These are phyloP conservation scores for Pichia terricola DNA, from an alignment of 1,139 yeast genomes.

Conservation along the genomic window DNA sequence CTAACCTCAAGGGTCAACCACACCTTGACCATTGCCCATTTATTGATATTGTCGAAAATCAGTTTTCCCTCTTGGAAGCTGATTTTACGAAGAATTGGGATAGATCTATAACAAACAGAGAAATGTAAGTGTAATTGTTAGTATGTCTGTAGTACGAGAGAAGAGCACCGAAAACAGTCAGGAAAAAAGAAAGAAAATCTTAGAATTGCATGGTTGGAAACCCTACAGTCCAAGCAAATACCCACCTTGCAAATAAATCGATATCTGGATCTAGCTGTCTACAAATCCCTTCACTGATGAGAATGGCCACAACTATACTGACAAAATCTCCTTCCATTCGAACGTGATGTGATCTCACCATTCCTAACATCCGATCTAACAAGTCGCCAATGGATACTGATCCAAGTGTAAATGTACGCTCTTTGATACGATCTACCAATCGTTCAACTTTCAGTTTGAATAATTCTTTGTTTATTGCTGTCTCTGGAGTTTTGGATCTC, in stretches of 20 bases:
- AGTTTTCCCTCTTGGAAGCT: conserved; percentile 64
- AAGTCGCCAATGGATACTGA: conserved; percentile 88
- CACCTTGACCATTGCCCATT: conserved; percentile 73
- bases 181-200: neutral
- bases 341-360: conserved; percentile 93
- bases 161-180: no score
- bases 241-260: conserved; percentile 91
- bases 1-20: conserved; percentile 89
- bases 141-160: no score
- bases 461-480: conserved; percentile 73
- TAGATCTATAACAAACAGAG: conserved; percentile 40
- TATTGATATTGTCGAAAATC: conserved; percentile 48
- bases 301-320: conserved; percentile 84
- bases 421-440: conserved; percentile 70
- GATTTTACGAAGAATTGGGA: conserved; percentile 79
- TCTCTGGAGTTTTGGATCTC: conserved; percentile 87
- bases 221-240: conserved; percentile 54
- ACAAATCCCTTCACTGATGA: conserved; percentile 89
- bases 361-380: conserved; percentile 71
- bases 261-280: conserved; percentile 86
- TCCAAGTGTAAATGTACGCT: conserved; percentile 86
- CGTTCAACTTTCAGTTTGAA: conserved; percentile 83
- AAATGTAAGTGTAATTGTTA: no score
- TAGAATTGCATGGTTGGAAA: conserved; percentile 33
- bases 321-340: conserved; percentile 97